A percentile compares a stretch with the other conserved stretches of the same genome.
Evolutionary conservation across 176 grass and related monocot genomes (phyloP).

Genomic region (Phyllostachys edulis): DNA sequence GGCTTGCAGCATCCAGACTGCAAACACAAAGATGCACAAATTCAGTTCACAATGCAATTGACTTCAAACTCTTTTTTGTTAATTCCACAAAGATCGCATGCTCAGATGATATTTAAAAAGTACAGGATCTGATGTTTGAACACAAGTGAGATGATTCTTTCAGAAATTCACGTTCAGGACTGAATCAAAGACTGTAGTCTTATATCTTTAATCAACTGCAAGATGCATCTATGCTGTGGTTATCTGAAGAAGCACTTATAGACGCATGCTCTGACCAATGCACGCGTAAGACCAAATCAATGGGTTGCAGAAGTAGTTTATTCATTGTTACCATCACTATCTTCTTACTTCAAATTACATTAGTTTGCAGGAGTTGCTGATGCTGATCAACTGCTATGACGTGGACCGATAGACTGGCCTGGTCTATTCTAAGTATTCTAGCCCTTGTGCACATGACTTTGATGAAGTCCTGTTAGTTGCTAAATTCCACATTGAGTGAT

Average conservation of each 20-base stretch:
- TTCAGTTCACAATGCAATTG: background rate
- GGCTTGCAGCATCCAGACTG: constrained; percentile 54
- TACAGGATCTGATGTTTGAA: background rate
- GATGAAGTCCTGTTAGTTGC: constrained; percentile 13
- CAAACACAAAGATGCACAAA: background rate
- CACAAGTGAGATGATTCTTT: background rate
- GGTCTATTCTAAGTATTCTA: background rate
- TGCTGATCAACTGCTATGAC: background rate
- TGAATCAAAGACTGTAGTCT: background rate
- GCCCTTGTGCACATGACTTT: constrained; percentile 8
- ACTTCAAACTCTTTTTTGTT: background rate
- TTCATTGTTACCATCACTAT: background rate
- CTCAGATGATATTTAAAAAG: background rate
- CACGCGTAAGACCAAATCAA: constrained; percentile 32
- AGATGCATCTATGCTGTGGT: background rate
- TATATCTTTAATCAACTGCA: background rate
- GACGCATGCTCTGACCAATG: background rate
- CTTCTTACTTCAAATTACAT: background rate
- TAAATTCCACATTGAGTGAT: constrained; percentile 2
- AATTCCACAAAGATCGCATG: background rate
- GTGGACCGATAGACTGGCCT: background rate
- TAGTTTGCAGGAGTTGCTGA: background rate
- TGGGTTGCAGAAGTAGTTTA: background rate
- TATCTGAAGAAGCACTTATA: background rate
- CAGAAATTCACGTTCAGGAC: background rate